Base-by-base conservation (phyloP, 2,329 filamentous ascomycete species). In the Cytospora chrysosperma region DNA sequence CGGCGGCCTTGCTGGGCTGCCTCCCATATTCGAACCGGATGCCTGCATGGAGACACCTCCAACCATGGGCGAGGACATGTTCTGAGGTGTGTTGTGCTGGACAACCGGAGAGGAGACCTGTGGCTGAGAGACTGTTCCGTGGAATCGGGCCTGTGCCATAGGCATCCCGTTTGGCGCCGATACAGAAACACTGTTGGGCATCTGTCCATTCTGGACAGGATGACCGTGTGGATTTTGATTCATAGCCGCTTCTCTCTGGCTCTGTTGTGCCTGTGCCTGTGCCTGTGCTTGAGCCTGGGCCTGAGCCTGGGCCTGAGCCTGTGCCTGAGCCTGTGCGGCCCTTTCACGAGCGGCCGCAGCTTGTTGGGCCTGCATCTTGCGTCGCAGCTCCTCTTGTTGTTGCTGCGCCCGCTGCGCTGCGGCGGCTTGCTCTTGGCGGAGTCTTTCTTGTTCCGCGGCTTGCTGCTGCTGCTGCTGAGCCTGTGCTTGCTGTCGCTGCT, bases 21-120 rank as follows among this genome's bases (percentile, higher is more conserved):
- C 85, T 24, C 86, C 87, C 81, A 90, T 88, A 69, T 82, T 88
- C 1, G 88, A 90, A 56, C 83, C 85, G 30, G 85, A 86, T 40
- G 82, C 81, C 66, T 88, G 85, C 87, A 90, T 89, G 0, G 85
- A 77, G 28, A 84, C 83, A 40, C 82, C 82, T 51, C 80, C 80
- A n/a, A 86, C 82, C 80, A 85, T 87, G 10, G 87, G 87, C 1
- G 87, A 89, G 6, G 87, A 88, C 77, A 85, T 83, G 62, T 83
- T 85, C 62, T 87, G 85, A 15, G 87, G 87, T 1, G 86, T 89
- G 26, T 83, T 84, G 68, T 89, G 86, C 17, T 85, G 81, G 26
- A 84, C 75, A 63, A 87, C 78, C 0, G 91, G 90, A n/a, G 90
- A 92, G 10, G 88, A 87, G 1, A 86, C 87, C 4, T 85, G 82